Evolutionary conservation across 768 basidiomycete species (phyloP).

Genomic region (Royoungia palumana): DNA sequence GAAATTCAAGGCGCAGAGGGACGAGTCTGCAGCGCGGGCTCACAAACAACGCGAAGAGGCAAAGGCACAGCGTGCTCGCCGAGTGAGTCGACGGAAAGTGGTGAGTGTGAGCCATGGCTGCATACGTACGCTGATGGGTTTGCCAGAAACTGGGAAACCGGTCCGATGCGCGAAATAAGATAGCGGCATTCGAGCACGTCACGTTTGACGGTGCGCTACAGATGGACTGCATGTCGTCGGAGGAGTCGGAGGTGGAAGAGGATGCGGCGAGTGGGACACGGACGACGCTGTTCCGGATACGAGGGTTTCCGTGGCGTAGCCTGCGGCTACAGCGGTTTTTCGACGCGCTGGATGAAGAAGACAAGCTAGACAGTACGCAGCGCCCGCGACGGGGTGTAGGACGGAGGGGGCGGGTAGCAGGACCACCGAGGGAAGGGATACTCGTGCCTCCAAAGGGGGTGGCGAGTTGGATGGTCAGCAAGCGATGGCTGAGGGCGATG

Average conservation of each 20-base stretch:
- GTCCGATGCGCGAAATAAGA: conserved; percentile 52
- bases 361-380: conserved; percentile 40
- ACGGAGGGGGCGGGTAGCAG: conserved; percentile 51
- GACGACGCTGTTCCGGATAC: conserved; percentile 46
- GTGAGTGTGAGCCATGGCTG: conserved; percentile 36
- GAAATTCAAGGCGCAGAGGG: conserved; percentile 61
- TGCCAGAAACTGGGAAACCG: conserved; percentile 62
- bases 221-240: conserved; percentile 76
- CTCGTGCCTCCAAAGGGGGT: conserved; percentile 61
- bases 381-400: conserved; percentile 59
- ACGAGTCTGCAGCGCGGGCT: conserved; percentile 41
- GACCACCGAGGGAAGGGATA: conserved; percentile 54
- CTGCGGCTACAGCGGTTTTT: conserved; percentile 58
- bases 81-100: conserved; percentile 57
- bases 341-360: conserved; percentile 56
- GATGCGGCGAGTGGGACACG: conserved; percentile 26
- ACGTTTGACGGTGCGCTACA: conserved; percentile 70
- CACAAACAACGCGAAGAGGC: conserved; percentile 53
- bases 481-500: conserved; percentile 51
- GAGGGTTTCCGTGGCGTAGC: conserved; percentile 69
- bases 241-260: conserved; percentile 64
- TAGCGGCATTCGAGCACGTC: conserved; percentile 53
- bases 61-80: conserved; percentile 61
- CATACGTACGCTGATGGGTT: neutral
- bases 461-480: conserved; percentile 74